Base-by-base conservation (phyloP, 164 flowering plant species). In the Kalanchoe fedtschenkoi region DNA sequence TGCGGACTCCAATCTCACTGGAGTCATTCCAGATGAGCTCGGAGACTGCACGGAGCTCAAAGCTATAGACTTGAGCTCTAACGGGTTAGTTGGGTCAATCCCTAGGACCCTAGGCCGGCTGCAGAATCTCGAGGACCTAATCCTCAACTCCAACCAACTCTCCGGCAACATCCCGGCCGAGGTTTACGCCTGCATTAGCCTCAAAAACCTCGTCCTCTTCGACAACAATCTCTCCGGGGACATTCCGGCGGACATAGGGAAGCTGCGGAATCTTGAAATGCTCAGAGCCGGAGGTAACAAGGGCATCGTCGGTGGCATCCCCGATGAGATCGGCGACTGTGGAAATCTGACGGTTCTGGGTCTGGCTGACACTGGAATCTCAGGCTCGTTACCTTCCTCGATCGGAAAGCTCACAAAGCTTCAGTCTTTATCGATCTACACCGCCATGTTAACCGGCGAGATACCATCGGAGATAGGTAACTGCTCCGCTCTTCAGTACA, bases 1-100 rank as follows among this genome's bases (percentile, higher is more conserved):
- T 47, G 81, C 88, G 4, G 75, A 64, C 26, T 70, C 83, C 1
- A 86, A 86, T 65, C 72, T 86, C 53, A 80, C 91, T 33, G 91
- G 88, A 11, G 32, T 66, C 2, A 86, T 86, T 62, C 83, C 87
- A 0, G 34, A 38, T 34, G 80, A 75, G 3, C 42, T 86, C 37
- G 85, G 83, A 0, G 62, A 66, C 58, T 74, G 71, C 35, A 0
- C 62, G 29, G 21, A 65, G 1, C 81, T 87, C 14, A 38, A 34
- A 2, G 58, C 64, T 2, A 54, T 86, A 13, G 87, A 83, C 43
- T 60, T 87, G 17, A 77, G 85, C 69, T 72, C 77, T 0, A 87
- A 84, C 58, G 38, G 63, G 5, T 76, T 84, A 8, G 64, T 69
- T 7, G 90, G 88, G 0, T 11, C 32, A 5, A 81, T 84, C 37